These are phyloP conservation scores for Aspergillus sp. DNA, from an alignment of 2,329 filamentous ascomycete genomes.

Conservation along the genomic window DNA sequence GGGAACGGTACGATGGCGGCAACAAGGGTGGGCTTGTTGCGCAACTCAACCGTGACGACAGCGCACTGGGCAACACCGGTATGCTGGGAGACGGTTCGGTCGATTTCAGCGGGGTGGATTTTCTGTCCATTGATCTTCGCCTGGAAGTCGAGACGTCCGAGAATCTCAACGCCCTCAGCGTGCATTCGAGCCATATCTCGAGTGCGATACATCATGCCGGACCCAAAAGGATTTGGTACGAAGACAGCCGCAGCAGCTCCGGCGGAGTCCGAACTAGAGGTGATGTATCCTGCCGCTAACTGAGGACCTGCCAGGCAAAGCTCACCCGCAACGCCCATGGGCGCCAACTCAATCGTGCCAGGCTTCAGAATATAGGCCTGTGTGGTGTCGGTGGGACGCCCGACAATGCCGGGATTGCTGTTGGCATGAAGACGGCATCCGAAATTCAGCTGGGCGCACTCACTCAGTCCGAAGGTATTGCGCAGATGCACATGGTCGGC, in stretches of 20 bases:
- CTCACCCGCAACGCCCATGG: constrained; percentile 13
- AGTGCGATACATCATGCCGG: constrained; percentile 17
- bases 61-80: constrained; percentile 1
- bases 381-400: constrained; percentile 14
- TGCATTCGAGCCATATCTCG: constrained; percentile 17
- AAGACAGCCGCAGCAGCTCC: constrained; percentile 6
- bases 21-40: constrained; percentile 6
- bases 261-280: neutral
- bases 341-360: constrained; percentile 8
- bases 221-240: constrained; percentile 10
- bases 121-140: constrained; percentile 62
- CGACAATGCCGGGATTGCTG: constrained; percentile 4
- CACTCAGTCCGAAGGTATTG: constrained; percentile 18
- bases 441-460: constrained; percentile 17
- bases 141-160: constrained; percentile 60
- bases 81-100: neutral
- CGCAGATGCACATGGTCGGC: constrained; percentile 10
- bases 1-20: constrained; percentile 6
- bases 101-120: constrained; percentile 51
- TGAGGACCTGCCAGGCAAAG: constrained; percentile 13
- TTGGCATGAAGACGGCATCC: neutral
- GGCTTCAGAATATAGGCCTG: constrained; percentile 12
- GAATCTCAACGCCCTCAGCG: constrained; percentile 15
- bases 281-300: constrained; percentile 13
- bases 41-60: constrained; percentile 3